These are phyloP conservation scores for Eucalyptus microcorys DNA, from an alignment of 345 rosid genomes.

Conservation along the genomic window DNA sequence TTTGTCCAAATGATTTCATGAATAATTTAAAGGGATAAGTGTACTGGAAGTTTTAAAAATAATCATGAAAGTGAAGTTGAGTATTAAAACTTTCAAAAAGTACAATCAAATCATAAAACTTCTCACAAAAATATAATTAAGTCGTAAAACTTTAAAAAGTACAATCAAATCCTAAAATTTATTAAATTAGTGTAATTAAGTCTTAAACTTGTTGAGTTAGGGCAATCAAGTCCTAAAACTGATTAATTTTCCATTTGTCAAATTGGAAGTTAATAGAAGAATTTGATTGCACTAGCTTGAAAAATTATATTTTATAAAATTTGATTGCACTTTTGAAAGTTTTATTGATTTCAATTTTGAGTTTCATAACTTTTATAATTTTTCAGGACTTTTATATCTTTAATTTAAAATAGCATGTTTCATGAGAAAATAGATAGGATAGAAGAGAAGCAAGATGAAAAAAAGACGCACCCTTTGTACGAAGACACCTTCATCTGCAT, in stretches of 20 bases:
- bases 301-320: rapidly evolving
- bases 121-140: rapidly evolving
- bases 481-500: not conserved
- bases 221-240: rapidly evolving
- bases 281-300: too few species aligned
- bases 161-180: too few species aligned
- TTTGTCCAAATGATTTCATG: not conserved
- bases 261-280: rapidly evolving
- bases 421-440: not conserved
- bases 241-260: rapidly evolving
- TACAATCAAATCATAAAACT: too few species aligned
- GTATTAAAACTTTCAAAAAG: rapidly evolving
- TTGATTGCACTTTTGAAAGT: too few species aligned
- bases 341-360: too few species aligned
- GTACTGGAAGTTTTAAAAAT: rapidly evolving
- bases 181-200: rapidly evolving
- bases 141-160: too few species aligned
- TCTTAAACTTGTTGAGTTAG: rapidly evolving
- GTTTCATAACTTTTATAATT: rapidly evolving
- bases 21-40: not conserved
- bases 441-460: not conserved
- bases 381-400: rapidly evolving
- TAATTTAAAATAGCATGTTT: too few species aligned
- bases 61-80: rapidly evolving
- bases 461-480: not conserved